Percentiles rank a stretch among this genome's conserved stretches.
These are phyloP conservation scores for Myriangium duriaei DNA, from an alignment of 2,329 filamentous ascomycete genomes.

Conservation along the genomic window DNA sequence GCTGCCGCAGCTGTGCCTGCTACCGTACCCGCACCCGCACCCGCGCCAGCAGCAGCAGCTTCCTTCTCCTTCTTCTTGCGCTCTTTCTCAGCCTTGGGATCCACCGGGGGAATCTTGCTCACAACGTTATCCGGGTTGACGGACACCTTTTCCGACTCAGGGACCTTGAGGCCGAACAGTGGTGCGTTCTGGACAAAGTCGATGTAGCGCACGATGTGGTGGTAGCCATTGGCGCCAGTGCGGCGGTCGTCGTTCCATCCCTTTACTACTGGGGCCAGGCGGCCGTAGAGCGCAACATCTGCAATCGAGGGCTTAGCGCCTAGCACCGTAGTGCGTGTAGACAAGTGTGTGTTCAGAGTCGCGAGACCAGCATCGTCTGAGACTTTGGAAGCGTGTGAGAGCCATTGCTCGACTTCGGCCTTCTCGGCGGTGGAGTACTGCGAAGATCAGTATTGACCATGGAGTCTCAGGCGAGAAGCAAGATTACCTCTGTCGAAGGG, in stretches of 20 bases:
- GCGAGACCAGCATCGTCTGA: slow-evolving; percentile 55
- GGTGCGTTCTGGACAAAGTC: slow-evolving; percentile 91
- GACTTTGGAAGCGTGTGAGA: slow-evolving; percentile 62
- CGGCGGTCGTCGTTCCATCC: slow-evolving; percentile 75
- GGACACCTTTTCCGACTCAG: slow-evolving; percentile 60
- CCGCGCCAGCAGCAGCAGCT: slow-evolving; percentile 40
- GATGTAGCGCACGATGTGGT: slow-evolving; percentile 80
- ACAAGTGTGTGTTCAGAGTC: slow-evolving; percentile 74
- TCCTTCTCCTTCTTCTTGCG: slow-evolving; percentile 93
- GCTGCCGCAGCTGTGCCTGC: slow-evolving; percentile 37
- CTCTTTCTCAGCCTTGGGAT: slow-evolving; percentile 93
- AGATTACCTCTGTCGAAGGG: background rate
- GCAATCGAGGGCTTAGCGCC: slow-evolving; percentile 81
- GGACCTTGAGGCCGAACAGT: slow-evolving; percentile 55
- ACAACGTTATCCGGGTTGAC: slow-evolving; percentile 71
- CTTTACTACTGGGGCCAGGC: slow-evolving; percentile 63
- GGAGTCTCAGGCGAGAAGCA: background rate
- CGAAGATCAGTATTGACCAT: slow-evolving; percentile 25
- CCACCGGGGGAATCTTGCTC: slow-evolving; percentile 78
- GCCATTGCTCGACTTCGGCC: slow-evolving; percentile 81
- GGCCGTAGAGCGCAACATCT: slow-evolving; percentile 71
- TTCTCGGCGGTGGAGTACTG: slow-evolving; percentile 70
- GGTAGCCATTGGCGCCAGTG: slow-evolving; percentile 77
- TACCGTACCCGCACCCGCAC: slow-evolving; percentile 31
- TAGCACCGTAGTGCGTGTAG: slow-evolving; percentile 76